Percentiles rank a stretch among this genome's conserved stretches.
These are phyloP conservation scores for Cystobasidium pallidum DNA, from an alignment of 1,284 basidiomycete species.

Conservation along the genomic window DNA sequence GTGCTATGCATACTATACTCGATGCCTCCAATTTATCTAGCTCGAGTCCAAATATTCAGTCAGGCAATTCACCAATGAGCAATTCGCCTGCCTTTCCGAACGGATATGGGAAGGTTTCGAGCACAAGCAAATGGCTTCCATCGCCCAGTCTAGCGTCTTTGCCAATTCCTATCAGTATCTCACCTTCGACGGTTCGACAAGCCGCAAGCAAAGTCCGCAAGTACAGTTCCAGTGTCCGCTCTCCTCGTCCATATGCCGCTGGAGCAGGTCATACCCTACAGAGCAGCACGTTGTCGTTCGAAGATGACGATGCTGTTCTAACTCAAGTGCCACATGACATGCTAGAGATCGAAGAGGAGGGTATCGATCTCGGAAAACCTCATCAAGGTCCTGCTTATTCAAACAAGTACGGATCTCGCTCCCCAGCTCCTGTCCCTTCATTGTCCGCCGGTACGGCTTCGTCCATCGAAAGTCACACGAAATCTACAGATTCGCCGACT, in stretches of 20 bases:
- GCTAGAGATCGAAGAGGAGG: constrained; percentile 24
- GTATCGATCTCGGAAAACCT: neutral
- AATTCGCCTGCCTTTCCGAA: constrained; percentile 41
- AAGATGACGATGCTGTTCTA: constrained; percentile 43
- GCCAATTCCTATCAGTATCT: constrained; percentile 37
- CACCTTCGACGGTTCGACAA: constrained; percentile 10
- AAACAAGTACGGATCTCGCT: neutral
- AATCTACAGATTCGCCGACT: neutral
- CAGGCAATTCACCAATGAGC: constrained; percentile 8
- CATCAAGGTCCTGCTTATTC: neutral
- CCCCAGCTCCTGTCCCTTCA: constrained; percentile 26
- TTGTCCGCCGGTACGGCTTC: constrained; percentile 24
- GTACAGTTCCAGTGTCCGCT: constrained; percentile 14
- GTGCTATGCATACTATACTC: constrained; percentile 38
- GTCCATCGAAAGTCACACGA: constrained; percentile 20
- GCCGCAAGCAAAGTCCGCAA: constrained; percentile 18
- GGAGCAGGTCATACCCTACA: constrained; percentile 9
- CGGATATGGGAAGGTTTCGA: constrained; percentile 33
- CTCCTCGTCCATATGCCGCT: constrained; percentile 17
- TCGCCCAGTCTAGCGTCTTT: neutral
- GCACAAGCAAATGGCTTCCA: constrained; percentile 5
- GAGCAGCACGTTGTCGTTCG: constrained; percentile 31
- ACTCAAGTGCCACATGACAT: constrained; percentile 14
- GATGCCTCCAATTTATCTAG: constrained; percentile 15
- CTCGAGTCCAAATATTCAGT: neutral